Percentiles rank a stretch among this genome's conserved stretches.
phyloP scores from a whole-genome alignment of 2,329 filamentous ascomycete species.

The Arthrobotrys sphaeroides region DNA sequence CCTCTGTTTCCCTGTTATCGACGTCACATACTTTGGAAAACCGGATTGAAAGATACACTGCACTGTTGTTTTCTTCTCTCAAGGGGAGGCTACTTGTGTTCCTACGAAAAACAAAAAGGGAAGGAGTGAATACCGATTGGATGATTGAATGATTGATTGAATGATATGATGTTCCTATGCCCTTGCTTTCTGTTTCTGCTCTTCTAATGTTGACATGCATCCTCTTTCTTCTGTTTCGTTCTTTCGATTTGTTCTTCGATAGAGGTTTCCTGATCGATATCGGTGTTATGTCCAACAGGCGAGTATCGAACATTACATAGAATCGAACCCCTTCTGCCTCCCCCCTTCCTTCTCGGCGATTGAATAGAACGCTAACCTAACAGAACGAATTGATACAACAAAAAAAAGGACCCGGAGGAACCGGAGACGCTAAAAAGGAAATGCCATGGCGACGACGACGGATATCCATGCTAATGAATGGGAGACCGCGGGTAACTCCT shows the following conservation, averaged over 20 bases:
- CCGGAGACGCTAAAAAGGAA: no score
- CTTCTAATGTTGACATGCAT: not conserved
- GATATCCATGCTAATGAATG: no score
- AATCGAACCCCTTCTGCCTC: not conserved
- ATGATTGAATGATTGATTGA: not conserved
- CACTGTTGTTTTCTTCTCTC: not conserved
- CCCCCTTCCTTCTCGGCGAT: not conserved
- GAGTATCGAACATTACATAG: not conserved
- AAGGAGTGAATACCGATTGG: no score
- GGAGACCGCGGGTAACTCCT: no score
- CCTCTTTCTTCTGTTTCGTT: not conserved
- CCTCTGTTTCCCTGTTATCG: no score
- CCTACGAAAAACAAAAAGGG: no score
- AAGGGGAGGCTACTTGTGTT: no score
- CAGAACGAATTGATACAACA: not conserved
- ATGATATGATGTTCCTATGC: not conserved
- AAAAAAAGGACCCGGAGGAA: no score
- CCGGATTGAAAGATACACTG: not conserved
- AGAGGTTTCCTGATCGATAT: not conserved
- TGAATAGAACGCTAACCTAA: not conserved
- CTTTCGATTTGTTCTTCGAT: not conserved
- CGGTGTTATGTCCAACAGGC: no score
- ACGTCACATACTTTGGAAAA: not conserved
- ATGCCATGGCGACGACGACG: no score
- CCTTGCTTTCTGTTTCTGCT: not conserved